Evolutionary conservation across 345 rosid genomes (phyloP).

Genomic region (Brassica juncea): DNA sequence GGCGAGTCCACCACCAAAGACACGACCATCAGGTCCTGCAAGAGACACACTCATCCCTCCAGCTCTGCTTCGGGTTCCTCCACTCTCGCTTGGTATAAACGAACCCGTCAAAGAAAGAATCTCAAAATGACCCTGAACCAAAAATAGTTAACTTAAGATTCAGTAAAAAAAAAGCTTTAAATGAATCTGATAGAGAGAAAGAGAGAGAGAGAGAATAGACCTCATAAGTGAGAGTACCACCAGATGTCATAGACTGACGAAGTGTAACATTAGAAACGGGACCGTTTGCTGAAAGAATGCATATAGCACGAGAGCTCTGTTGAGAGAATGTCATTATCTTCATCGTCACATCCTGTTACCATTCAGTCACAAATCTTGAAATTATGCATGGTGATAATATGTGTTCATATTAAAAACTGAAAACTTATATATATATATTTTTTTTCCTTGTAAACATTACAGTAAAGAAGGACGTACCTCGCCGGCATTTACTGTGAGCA

Average conservation of each 20-base stretch:
- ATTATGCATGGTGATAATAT: not conserved
- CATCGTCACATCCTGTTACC: slow-evolving; percentile 85
- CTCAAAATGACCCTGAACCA: slow-evolving; percentile 84
- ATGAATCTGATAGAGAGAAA: not conserved
- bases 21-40: slow-evolving; percentile 91
- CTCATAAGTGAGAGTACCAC: slow-evolving; percentile 96
- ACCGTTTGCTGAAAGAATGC: slow-evolving; percentile 87
- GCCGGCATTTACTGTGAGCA: slow-evolving; percentile 78
- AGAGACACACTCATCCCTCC: slow-evolving; percentile 97
- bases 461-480: slow-evolving; percentile 63
- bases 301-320: slow-evolving; percentile 79
- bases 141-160: not conserved
- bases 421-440: not conserved
- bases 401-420: not conserved
- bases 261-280: slow-evolving; percentile 86
- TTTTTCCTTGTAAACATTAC: not conserved
- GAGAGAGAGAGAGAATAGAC: slow-evolving; percentile 39
- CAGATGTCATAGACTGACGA: slow-evolving; percentile 77
- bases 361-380: slow-evolving; percentile 4
- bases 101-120: slow-evolving; percentile 95
- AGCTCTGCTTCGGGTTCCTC: slow-evolving; percentile 81
- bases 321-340: slow-evolving; percentile 89
- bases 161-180: not conserved
- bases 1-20: slow-evolving; percentile 91
- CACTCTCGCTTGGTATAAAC: slow-evolving; percentile 63